Evolutionary conservation across 257 asterid genomes (phyloP).

Genomic region (Solanum corneliomulleri): DNA sequence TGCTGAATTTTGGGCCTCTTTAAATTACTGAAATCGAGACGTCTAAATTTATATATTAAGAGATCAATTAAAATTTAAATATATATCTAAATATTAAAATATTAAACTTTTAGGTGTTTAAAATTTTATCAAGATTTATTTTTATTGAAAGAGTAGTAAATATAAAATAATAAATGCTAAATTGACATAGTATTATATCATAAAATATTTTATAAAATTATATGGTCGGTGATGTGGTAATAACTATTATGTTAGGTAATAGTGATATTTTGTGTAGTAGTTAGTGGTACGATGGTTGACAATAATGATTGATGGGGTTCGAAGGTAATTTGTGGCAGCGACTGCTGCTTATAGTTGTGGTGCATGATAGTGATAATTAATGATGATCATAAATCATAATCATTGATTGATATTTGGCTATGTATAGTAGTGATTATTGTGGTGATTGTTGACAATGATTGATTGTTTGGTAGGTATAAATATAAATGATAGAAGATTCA

Average conservation of each 20-base stretch:
- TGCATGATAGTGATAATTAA: too few relatives aligned
- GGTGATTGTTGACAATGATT: background rate
- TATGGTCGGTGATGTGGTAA: background rate
- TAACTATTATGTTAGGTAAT: background rate
- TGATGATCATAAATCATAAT: too few relatives aligned
- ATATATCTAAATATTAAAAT: background rate
- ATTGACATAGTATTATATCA: too few relatives aligned
- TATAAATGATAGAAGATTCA: background rate
- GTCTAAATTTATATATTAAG: background rate
- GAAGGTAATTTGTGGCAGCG: background rate
- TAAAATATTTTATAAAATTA: too few relatives aligned
- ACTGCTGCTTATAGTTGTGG: too few relatives aligned
- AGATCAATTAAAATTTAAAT: too few relatives aligned
- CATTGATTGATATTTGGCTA: accelerated
- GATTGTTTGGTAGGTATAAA: too few relatives aligned
- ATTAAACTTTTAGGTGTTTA: too few relatives aligned
- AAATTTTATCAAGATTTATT: accelerated
- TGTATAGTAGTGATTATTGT: too few relatives aligned
- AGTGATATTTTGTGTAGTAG: background rate
- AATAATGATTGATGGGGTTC: background rate
- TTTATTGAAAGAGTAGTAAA: too few relatives aligned
- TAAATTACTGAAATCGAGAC: background rate
- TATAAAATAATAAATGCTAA: too few relatives aligned
- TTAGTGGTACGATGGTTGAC: background rate
- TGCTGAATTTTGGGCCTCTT: background rate